Percentiles rank a stretch among this genome's conserved stretches.
Conservation (phyloP, 192 early-diverging fungal species). For the Coemansia sp. region DNA sequence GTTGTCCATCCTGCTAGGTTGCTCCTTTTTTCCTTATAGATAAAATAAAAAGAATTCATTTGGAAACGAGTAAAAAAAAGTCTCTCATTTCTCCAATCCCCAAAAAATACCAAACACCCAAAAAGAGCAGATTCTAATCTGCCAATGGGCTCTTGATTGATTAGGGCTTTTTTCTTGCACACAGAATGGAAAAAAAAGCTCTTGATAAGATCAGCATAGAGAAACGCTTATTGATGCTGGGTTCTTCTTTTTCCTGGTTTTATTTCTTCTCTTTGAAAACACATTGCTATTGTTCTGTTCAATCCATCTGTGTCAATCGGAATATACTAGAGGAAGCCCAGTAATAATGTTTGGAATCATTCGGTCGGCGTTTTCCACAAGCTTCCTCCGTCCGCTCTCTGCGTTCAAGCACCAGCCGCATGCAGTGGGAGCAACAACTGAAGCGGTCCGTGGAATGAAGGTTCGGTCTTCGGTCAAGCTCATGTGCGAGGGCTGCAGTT, state of each 20-base stretch:
- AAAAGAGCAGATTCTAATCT: no score
- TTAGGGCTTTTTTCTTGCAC: background rate
- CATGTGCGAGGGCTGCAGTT: constrained; percentile 88
- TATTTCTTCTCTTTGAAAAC: background rate
- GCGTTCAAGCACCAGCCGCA: constrained; percentile 12
- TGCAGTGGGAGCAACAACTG: background rate
- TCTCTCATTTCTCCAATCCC: no score
- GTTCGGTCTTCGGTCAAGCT: constrained; percentile 86
- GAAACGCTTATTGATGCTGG: no score
- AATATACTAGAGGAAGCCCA: background rate
- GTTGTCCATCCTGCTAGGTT: no score
- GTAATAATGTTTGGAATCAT: constrained; percentile 32
- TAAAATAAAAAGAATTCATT: background rate
- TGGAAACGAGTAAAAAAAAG: background rate
- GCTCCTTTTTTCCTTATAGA: background rate
- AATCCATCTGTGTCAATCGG: background rate
- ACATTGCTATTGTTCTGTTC: background rate
- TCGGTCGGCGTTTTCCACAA: constrained; percentile 28
- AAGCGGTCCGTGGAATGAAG: constrained; percentile 72
- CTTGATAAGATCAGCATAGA: no score
- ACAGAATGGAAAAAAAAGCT: background rate
- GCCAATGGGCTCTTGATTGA: background rate
- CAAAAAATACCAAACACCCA: no score
- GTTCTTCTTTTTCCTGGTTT: no score
- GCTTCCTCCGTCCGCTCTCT: constrained; percentile 38